Base-by-base conservation (phyloP, 2,329 filamentous ascomycete species). In the Keithomyces neogunnii region DNA sequence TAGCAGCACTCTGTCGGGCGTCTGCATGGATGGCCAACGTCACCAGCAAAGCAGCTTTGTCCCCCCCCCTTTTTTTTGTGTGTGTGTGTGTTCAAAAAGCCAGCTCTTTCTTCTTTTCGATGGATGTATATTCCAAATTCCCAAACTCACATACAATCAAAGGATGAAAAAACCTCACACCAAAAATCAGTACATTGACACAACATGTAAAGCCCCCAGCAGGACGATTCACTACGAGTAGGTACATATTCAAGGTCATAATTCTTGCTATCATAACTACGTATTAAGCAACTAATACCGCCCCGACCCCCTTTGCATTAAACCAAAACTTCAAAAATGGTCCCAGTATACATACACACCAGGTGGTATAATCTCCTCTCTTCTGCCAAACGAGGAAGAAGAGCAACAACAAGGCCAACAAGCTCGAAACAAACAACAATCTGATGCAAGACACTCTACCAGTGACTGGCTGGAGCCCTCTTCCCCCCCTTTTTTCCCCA, bases 211-310 rank as follows among this genome's bases (percentile, higher is more conserved):
- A 6, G 33, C 33, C 33, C 33, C 6, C 6, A 7, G 33, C 6
- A 35, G 33, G 6, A 11, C 33, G 3, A 7, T 11, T 35, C 33
- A 42, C 6, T 26, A 42, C 26, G 26, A 42, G 28, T 11, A 4
- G n/a, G 9, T 11, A 10, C 32, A 28, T 45, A 32, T 45, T 33
- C 7, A n/a, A 48, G 13, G 19, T 48, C 47, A 40, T 48, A 40
- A 48, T 48, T 39, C 47, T 48, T 48, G 28, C 33, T 38, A 30
- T 42, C 36, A 40, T 40, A 48, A 42, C 35, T 32, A 39, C 36
- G 35, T 48, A 42, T 13, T 40, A 39, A 32, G 42, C 29, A 33
- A n/a, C 10, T 13, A 29, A 36, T 30, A 39, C 7, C 36, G 13
- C n/a, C 35, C 11, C 19, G 26, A 28, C 19, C 19, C 36, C 36